Percentiles rank a stretch among this genome's conserved stretches.
phyloP scores from a whole-genome alignment of 108 stramenopile genomes.

The Conticribra guillardii region DNA sequence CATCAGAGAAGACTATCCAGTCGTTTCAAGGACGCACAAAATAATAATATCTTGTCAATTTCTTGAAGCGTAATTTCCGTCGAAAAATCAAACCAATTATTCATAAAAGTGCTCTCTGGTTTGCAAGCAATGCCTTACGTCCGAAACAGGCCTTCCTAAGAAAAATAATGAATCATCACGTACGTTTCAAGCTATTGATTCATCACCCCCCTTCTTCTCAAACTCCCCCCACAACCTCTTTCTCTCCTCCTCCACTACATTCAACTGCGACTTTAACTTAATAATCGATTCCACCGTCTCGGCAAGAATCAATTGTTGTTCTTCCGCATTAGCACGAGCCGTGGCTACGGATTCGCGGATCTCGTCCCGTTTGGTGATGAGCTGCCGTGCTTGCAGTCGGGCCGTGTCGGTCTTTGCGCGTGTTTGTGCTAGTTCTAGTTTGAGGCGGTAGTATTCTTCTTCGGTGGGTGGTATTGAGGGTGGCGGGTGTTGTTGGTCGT shows the following conservation, averaged over 20 bases:
- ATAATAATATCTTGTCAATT: too few species aligned
- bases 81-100: too few species aligned
- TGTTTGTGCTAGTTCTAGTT: constrained; percentile 46
- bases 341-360: constrained; percentile 18
- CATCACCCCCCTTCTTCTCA: constrained; percentile 23
- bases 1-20: too few species aligned
- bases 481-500: background rate
- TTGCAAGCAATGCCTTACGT: too few species aligned
- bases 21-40: too few species aligned
- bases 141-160: too few species aligned
- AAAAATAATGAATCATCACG: too few species aligned
- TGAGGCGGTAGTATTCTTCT: constrained; percentile 43
- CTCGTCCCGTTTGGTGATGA: constrained; percentile 30
- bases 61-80: too few species aligned
- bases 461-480: constrained; percentile 3
- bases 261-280: constrained; percentile 22
- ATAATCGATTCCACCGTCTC: constrained; percentile 33
- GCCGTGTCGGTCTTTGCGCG: constrained; percentile 32
- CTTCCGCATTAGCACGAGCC: constrained; percentile 12
- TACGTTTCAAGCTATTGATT: too few species aligned
- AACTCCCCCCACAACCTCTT: constrained; percentile 19
- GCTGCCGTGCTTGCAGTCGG: constrained; percentile 21
- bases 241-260: constrained; percentile 20
- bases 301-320: constrained; percentile 28
- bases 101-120: too few species aligned